Conservation (phyloP, 768 basidiomycete genomes). For the Infundibulicybe gibba region DNA sequence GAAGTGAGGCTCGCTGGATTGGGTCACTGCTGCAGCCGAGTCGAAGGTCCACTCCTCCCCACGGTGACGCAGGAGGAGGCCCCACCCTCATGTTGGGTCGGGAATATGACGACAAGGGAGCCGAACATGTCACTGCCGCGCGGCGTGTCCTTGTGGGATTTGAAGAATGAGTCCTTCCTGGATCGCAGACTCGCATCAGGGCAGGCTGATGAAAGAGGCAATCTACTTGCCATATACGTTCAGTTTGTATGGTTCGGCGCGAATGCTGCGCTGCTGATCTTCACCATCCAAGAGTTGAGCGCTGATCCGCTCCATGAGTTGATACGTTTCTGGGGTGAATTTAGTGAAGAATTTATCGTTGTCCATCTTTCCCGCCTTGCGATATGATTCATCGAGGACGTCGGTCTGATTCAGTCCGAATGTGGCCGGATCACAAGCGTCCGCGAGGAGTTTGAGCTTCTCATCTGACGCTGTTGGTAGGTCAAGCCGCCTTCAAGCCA, state of each 20-base stretch:
- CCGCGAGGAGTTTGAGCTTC: slow-evolving; percentile 19
- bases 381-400: slow-evolving; percentile 39
- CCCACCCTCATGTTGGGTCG: slow-evolving; percentile 43
- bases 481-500: slow-evolving; percentile 8
- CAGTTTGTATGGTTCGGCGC: slow-evolving; percentile 29
- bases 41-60: slow-evolving; percentile 33
- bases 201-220: background rate
- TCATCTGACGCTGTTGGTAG: slow-evolving; percentile 2
- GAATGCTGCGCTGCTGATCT: slow-evolving; percentile 8
- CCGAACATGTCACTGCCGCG: slow-evolving; percentile 42
- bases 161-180: slow-evolving; percentile 46
- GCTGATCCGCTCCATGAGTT: slow-evolving; percentile 17
- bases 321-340: slow-evolving; percentile 15
- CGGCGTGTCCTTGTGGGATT: slow-evolving; percentile 46
- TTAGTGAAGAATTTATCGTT: slow-evolving; percentile 25
- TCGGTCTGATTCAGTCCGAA: slow-evolving; percentile 34
- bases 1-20: slow-evolving; percentile 17
- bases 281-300: background rate
- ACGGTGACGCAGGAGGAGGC: slow-evolving; percentile 30
- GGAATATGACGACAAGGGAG: slow-evolving; percentile 47
- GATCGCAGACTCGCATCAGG: background rate
- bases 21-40: slow-evolving; percentile 17
- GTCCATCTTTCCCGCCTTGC: slow-evolving; percentile 45
- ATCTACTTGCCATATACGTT: slow-evolving; percentile 31
- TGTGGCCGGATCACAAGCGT: slow-evolving; percentile 34